Evolutionary conservation across 371 early-diverging fungal genomes (phyloP), one percentile per base, ranked within the genome.

Genomic region (Nosema muscidifuracis): DNA sequence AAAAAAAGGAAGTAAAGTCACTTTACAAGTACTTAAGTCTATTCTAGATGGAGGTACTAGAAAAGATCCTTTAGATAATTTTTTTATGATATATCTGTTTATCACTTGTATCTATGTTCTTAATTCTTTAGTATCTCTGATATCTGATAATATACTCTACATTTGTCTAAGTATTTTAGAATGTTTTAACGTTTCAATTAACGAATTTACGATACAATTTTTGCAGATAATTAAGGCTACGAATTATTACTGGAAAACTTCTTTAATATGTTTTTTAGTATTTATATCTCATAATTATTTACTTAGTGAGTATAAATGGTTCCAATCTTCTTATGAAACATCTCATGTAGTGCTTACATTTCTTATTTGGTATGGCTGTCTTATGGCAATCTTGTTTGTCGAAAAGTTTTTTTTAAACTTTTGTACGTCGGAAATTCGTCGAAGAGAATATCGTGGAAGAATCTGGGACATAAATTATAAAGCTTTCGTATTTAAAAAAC

Each of bases 381-480:
- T 77, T 18, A 64, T 72, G 28, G 4, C 10, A 4, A 67, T 83
- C 6, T 56, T 81, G 3, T 77, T 83, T 63, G 6, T 66, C n/a
- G 79, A 77, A 65, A 81, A 78, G 56, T 72, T 81, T 20, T 44
- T 80, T 16, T 43, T 83, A 31, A 74, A 75, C 44, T 50, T 77
- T 30, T 71, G 77, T 38, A 73, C 75, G 43, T 69, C 73, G 0
- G 77, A 80, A 60, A 69, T 78, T 34, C 65, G 80, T 53, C 73
- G 71, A 53, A 70, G 62, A 53, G 64, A 71, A 22, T 81, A 77
- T 62, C 63, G 72, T 51, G 55, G 55, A 12, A 26, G 79, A 43
- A 81, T 83, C 57, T 78, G 73, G 43, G 81, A 81, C 61, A 64
- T 80, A 13, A 83, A 83, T 55, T 72, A 77, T 22, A 81, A 83